A percentile compares a stretch with the other conserved stretches of the same genome.
Evolutionary conservation across 495 filamentous ascomycete genomes (phyloP).

Genomic region (Pyrenula massariospora): DNA sequence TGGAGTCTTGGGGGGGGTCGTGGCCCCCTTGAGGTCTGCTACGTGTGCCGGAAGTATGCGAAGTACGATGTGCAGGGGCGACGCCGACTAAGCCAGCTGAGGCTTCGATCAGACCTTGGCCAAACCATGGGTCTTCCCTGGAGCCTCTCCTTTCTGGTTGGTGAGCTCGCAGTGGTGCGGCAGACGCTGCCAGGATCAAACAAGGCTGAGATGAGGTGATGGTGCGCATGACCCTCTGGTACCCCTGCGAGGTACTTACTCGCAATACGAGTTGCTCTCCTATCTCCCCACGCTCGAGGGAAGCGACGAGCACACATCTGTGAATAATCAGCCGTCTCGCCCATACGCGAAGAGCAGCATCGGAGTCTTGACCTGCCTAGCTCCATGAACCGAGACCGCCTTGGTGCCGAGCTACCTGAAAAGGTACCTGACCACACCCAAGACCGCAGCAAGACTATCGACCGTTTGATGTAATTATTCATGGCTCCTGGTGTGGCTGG

Average conservation of each 20-base stretch:
- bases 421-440: not conserved
- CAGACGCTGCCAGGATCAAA: not conserved
- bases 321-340: not conserved
- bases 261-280: not conserved
- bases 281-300: not conserved
- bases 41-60: not conserved
- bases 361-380: not conserved
- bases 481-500: not conserved
- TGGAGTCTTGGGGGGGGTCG: not conserved
- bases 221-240: not conserved
- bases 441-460: not conserved
- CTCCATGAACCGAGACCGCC: not conserved
- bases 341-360: not conserved
- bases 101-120: not conserved
- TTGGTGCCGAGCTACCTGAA: not conserved
- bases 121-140: not conserved
- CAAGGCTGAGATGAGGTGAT: not conserved
- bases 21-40: not conserved
- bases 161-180: not conserved
- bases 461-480: not conserved
- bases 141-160: not conserved
- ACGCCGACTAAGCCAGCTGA: not conserved
- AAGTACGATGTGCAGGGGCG: not conserved
- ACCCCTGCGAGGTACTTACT: not conserved
- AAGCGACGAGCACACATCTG: not conserved